phyloP scores from a whole-genome alignment of 495 filamentous ascomycete species.

The Talaromyces wortmannii region DNA sequence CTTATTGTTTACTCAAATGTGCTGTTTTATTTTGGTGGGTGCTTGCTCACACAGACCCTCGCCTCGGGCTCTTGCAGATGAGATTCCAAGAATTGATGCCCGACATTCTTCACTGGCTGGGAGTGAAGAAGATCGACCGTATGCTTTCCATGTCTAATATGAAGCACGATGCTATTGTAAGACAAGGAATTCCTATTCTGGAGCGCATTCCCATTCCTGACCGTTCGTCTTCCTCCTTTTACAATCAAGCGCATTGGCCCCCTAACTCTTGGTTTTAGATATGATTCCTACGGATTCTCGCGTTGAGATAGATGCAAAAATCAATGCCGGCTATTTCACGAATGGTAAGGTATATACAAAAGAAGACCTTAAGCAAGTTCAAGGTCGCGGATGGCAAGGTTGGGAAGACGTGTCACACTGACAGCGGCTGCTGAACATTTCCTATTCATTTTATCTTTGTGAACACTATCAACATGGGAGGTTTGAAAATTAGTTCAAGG shows the following conservation, averaged over 20 bases:
- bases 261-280: conserved; percentile 25
- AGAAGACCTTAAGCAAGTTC: conserved; percentile 75
- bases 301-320: conserved; percentile 98
- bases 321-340: conserved; percentile 91
- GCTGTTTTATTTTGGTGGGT: conserved; percentile 6
- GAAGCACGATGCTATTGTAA: conserved; percentile 98
- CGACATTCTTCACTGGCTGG: conserved; percentile 96
- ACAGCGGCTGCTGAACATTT: neutral
- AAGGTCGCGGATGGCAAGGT: conserved; percentile 90
- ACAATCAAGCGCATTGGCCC: neutral
- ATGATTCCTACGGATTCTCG: conserved; percentile 92
- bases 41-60: neutral
- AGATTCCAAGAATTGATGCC: conserved; percentile 98
- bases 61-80: conserved; percentile 45
- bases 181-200: conserved; percentile 87
- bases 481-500: too few species aligned
- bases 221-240: neutral
- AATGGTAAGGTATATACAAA: conserved; percentile 83
- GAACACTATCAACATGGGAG: too few species aligned
- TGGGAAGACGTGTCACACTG: conserved; percentile 39
- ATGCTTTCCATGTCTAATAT: conserved; percentile 99
- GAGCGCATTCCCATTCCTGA: conserved; percentile 94
- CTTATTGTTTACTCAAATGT: neutral
- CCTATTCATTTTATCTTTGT: too few species aligned
- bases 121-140: conserved; percentile 95